Conservation (phyloP, 2,329 filamentous ascomycete species). For the Periconia digitata region DNA sequence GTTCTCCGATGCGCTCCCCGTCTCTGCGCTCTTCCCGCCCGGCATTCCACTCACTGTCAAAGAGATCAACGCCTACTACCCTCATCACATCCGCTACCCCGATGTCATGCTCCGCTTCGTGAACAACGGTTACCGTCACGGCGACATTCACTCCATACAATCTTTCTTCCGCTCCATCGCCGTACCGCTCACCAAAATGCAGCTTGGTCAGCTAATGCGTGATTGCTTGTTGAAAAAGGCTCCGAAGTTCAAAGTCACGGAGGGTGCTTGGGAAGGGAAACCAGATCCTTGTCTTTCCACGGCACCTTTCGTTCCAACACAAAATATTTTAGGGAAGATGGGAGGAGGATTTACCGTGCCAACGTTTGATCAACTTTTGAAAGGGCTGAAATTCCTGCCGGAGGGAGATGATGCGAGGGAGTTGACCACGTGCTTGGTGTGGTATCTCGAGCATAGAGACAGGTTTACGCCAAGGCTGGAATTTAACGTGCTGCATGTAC, state of each 20-base stretch:
- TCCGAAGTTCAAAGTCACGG: slow-evolving; percentile 11
- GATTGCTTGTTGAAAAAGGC: slow-evolving; percentile 11
- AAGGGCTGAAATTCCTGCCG: slow-evolving; percentile 20
- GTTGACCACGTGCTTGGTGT: slow-evolving; percentile 21
- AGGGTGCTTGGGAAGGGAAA: slow-evolving; percentile 10
- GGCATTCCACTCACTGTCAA: slow-evolving; percentile 26
- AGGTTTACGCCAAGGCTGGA: slow-evolving; percentile 24
- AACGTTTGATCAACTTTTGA: slow-evolving; percentile 23
- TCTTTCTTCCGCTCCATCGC: slow-evolving; percentile 20
- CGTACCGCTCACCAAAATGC: slow-evolving; percentile 1
- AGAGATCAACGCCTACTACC: slow-evolving; percentile 30
- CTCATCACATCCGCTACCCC: slow-evolving; percentile 27
- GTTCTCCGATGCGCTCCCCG: slow-evolving; percentile 21
- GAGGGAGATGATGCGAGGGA: slow-evolving; percentile 21
- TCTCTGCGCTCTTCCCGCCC: slow-evolving; percentile 27
- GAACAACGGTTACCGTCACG: slow-evolving; percentile 22
- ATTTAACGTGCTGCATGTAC: slow-evolving; percentile 29
- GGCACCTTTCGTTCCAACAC: slow-evolving; percentile 7
- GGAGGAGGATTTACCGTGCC: slow-evolving; percentile 12
- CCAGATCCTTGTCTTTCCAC: slow-evolving; percentile 17
- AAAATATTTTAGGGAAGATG: slow-evolving; percentile 6
- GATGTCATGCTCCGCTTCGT: slow-evolving; percentile 24
- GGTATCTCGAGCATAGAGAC: slow-evolving; percentile 18
- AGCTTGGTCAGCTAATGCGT: slow-evolving; percentile 18
- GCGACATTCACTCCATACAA: slow-evolving; percentile 25